Percentiles rank a stretch among this genome's conserved stretches.
These are phyloP conservation scores for Nannochloris sp. DNA, from an alignment of 139 green algal genomes.

Conservation along the genomic window DNA sequence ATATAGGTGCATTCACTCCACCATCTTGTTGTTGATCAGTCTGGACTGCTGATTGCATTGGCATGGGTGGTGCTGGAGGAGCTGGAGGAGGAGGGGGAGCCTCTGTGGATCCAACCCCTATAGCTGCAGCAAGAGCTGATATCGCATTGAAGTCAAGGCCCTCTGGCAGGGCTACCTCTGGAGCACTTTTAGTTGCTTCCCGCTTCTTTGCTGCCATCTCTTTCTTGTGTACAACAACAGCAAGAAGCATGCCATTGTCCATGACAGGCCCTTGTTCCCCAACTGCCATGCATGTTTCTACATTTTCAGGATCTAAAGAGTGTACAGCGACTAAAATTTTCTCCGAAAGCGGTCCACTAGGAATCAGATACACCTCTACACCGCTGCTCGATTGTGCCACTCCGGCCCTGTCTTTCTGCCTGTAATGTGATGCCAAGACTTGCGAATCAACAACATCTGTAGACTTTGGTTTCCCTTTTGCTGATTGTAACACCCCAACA, in stretches of 20 bases:
- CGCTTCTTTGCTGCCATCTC: conserved; percentile 3
- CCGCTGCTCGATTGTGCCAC: conserved; percentile 1
- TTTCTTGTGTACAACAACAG: conserved; percentile 12
- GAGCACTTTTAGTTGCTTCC: background rate
- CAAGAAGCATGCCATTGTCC: background rate
- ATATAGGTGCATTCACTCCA: background rate
- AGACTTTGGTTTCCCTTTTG: background rate
- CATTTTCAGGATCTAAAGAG: background rate
- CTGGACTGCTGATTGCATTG: background rate
- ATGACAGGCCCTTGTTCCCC: background rate
- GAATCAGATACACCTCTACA: conserved; percentile 16
- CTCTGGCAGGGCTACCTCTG: conserved; percentile 2
- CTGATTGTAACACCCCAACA: conserved; percentile 14
- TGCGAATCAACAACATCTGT: background rate
- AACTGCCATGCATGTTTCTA: background rate
- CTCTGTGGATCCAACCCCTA: conserved; percentile 6
- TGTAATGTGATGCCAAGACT: conserved; percentile 4
- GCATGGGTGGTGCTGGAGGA: background rate
- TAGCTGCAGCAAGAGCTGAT: conserved; percentile 10
- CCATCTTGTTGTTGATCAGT: background rate
- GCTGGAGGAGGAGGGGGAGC: conserved; percentile 4
- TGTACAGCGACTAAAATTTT: conserved; percentile 12
- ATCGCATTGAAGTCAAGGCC: conserved; percentile 16
- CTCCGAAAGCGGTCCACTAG: background rate
- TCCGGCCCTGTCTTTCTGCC: background rate